These are phyloP conservation scores for Xylariales sp. DNA, from an alignment of 2,329 filamentous ascomycete species.

Conservation along the genomic window DNA sequence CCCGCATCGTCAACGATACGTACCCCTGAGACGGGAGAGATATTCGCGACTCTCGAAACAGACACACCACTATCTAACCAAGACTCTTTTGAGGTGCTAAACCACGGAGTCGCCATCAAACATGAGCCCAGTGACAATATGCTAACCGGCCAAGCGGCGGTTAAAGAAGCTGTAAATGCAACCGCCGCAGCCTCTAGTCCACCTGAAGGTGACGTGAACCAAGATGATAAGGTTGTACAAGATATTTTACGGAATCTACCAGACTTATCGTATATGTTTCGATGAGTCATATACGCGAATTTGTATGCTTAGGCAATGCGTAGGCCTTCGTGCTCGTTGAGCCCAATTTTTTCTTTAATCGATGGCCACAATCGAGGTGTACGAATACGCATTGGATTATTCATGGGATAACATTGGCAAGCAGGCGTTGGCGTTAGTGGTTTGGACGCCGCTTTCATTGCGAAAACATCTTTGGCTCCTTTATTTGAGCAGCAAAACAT, in stretches of 20 bases:
- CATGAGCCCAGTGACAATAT: background rate
- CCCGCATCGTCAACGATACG: slow-evolving; percentile 24
- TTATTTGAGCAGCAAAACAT: slow-evolving; percentile 4
- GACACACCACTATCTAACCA: slow-evolving; percentile 23
- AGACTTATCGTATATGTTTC: slow-evolving; percentile 61
- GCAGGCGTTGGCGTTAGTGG: slow-evolving; percentile 38
- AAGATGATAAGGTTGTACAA: slow-evolving; percentile 51
- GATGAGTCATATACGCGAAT: slow-evolving; percentile 42
- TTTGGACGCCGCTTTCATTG: slow-evolving; percentile 24
- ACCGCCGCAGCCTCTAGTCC: slow-evolving; percentile 35
- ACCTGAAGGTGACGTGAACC: slow-evolving; percentile 25
- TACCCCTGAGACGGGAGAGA: slow-evolving; percentile 30
- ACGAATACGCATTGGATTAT: slow-evolving; percentile 26
- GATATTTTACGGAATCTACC: slow-evolving; percentile 55
- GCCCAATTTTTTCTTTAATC: background rate
- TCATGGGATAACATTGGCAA: slow-evolving; percentile 40
- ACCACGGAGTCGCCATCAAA: background rate
- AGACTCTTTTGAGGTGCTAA: background rate
- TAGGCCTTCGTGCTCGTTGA: slow-evolving; percentile 14
- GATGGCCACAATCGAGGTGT: slow-evolving; percentile 1
- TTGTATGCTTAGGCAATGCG: slow-evolving; percentile 9
- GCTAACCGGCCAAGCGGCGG: background rate
- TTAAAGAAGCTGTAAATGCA: background rate
- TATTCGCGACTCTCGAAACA: slow-evolving; percentile 35
- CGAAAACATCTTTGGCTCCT: background rate